Conservation (phyloP, 2,329 filamentous ascomycete genomes). For the Fusarium lateritium region DNA sequence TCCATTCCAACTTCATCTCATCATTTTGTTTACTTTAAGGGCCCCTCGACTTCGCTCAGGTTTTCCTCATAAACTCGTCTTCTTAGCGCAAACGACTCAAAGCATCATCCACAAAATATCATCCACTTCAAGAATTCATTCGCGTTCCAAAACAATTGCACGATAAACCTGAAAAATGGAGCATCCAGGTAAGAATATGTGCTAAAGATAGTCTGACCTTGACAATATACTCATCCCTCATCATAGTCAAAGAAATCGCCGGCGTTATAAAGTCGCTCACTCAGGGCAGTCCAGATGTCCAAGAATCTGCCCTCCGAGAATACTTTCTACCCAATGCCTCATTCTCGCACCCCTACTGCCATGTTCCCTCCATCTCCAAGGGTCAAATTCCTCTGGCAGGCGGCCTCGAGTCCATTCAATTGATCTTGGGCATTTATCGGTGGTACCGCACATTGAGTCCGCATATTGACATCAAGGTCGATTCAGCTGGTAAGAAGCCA, state of each 20-base stretch:
- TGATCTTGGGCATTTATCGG: slow-evolving; percentile 79
- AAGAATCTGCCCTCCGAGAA: slow-evolving; percentile 74
- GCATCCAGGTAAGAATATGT: slow-evolving; percentile 57
- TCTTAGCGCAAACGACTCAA: neutral
- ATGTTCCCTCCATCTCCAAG: slow-evolving; percentile 70
- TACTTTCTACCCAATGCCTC: slow-evolving; percentile 81
- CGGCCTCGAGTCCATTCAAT: slow-evolving; percentile 72
- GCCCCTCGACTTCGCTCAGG: neutral
- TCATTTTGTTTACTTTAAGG: slow-evolving; percentile 16
- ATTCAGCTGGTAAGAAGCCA: slow-evolving; percentile 64
- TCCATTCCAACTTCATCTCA: slow-evolving; percentile 32
- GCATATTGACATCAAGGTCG: slow-evolving; percentile 75
- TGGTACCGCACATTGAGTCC: slow-evolving; percentile 91
- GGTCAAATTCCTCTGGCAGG: slow-evolving; percentile 59
- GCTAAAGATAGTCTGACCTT: neutral
- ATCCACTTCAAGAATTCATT: neutral
- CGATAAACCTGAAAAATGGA: slow-evolving; percentile 47
- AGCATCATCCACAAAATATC: slow-evolving; percentile 7
- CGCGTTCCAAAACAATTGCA: neutral
- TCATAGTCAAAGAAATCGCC: slow-evolving; percentile 70
- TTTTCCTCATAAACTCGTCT: slow-evolving; percentile 6
- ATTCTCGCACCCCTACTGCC: slow-evolving; percentile 85
- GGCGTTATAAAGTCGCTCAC: slow-evolving; percentile 78
- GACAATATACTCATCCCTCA: neutral
- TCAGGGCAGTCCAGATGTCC: slow-evolving; percentile 75